phyloP scores from a whole-genome alignment of 164 flowering plant species.

The Santalum album region DNA sequence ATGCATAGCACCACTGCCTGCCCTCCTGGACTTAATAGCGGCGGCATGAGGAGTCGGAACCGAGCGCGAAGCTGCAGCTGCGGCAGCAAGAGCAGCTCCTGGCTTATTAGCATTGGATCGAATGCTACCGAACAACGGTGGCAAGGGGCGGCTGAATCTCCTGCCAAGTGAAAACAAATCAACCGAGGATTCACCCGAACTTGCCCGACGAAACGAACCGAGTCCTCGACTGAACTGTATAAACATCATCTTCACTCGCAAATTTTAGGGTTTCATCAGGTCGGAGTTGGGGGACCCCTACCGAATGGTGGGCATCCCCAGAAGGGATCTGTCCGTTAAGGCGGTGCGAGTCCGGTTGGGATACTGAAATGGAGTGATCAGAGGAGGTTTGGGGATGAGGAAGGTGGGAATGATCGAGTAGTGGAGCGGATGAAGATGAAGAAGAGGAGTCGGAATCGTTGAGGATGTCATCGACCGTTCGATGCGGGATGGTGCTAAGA shows the following conservation, averaged over 20 bases:
- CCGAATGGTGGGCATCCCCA: conserved; percentile 15
- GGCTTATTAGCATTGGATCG: conserved; percentile 60
- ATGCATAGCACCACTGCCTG: conserved; percentile 13
- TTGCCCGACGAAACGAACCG: conserved; percentile 13
- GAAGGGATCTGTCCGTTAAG: conserved; percentile 4
- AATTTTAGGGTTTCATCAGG: conserved; percentile 7
- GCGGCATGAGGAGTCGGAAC: conserved; percentile 75
- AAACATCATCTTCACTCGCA: neutral
- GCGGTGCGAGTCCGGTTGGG: neutral
- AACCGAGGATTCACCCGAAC: conserved; percentile 17
- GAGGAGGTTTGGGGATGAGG: conserved; percentile 3
- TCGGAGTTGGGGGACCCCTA: conserved; percentile 6
- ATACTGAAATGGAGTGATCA: neutral
- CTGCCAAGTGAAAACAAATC: conserved; percentile 19
- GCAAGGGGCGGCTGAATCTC: conserved; percentile 23
- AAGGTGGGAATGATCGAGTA: conserved; percentile 7
- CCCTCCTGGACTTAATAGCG: conserved; percentile 73
- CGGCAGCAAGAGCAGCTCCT: conserved; percentile 98
- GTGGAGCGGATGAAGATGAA: conserved; percentile 29
- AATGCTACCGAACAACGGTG: conserved; percentile 47
- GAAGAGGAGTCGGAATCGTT: conserved; percentile 60
- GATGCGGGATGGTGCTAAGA: conserved; percentile 25
- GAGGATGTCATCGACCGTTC: conserved; percentile 75
- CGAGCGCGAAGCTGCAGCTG: conserved; percentile 81
- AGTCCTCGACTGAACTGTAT: neutral